phyloP scores from a whole-genome alignment of 306 rosid species.

The Quercus ilex region DNA sequence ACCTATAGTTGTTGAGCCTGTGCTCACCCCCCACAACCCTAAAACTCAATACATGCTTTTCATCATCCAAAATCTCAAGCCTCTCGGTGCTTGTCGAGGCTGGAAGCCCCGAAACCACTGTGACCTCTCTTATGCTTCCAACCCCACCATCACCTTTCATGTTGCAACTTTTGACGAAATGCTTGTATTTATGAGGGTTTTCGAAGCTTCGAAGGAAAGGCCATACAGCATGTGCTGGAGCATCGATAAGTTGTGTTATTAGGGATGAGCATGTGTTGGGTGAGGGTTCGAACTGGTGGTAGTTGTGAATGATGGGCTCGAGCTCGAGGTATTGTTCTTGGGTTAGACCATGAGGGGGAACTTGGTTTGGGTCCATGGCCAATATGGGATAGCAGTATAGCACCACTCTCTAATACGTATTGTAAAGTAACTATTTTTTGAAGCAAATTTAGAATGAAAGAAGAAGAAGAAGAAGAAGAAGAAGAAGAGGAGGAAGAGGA shows the following conservation, averaged over 20 bases:
- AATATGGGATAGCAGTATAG: conserved; percentile 8
- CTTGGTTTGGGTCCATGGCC: conserved; percentile 8
- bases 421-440: neutral
- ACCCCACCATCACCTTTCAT: conserved; percentile 73
- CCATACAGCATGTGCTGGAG: conserved; percentile 60
- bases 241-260: conserved; percentile 62
- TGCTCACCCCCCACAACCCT: conserved; percentile 89
- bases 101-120: conserved; percentile 83
- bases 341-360: conserved; percentile 49
- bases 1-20: conserved; percentile 67
- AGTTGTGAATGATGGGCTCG: conserved; percentile 41
- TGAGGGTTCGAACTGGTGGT: conserved; percentile 48
- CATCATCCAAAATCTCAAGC: conserved; percentile 83
- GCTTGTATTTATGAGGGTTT: conserved; percentile 76
- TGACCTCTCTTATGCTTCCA: conserved; percentile 79
- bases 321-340: conserved; percentile 47
- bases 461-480: neutral
- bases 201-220: conserved; percentile 64
- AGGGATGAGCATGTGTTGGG: conserved; percentile 68
- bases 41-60: conserved; percentile 68
- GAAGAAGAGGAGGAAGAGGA: neutral
- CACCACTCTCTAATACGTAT: neutral
- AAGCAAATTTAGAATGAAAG: neutral
- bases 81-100: conserved; percentile 91
- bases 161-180: conserved; percentile 80